Conservation (phyloP, 2,329 filamentous ascomycete species). For the Bipolaris gigantea region DNA sequence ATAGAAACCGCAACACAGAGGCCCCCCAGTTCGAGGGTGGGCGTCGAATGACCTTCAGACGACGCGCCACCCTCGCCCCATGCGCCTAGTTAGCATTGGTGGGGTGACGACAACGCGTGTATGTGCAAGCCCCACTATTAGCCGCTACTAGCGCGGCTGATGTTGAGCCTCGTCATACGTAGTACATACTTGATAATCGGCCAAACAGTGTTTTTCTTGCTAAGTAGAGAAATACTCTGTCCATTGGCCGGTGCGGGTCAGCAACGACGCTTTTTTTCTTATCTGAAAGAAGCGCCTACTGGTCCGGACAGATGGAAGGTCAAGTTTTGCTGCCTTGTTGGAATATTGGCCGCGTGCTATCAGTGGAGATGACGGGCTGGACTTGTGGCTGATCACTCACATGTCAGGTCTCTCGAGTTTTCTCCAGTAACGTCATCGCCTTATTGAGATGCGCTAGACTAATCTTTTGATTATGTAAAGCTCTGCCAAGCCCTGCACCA, state of each 20-base stretch:
- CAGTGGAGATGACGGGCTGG: not conserved
- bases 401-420: not conserved
- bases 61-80: conserved; percentile 24
- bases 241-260: not conserved
- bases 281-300: not conserved
- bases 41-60: conserved; percentile 30
- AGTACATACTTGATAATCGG: not conserved
- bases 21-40: too few relatives aligned
- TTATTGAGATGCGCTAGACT: not conserved
- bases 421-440: conserved; percentile 1
- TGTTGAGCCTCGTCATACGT: conserved; percentile 8
- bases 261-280: not conserved
- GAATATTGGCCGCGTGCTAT: not conserved
- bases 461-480: not conserved
- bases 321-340: not conserved
- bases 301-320: conserved; percentile 3
- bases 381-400: not conserved
- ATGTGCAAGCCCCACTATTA: conserved; percentile 27
- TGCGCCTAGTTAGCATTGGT: conserved; percentile 20
- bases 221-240: not conserved
- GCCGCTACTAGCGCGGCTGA: conserved; percentile 22
- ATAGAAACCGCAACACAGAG: conserved; percentile 11
- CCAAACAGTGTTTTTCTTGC: not conserved
- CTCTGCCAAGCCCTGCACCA: not conserved
- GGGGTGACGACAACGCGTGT: conserved; percentile 27